Conservation (phyloP, 768 basidiomycete species). For the Sporobolomyces pararoseus region DNA sequence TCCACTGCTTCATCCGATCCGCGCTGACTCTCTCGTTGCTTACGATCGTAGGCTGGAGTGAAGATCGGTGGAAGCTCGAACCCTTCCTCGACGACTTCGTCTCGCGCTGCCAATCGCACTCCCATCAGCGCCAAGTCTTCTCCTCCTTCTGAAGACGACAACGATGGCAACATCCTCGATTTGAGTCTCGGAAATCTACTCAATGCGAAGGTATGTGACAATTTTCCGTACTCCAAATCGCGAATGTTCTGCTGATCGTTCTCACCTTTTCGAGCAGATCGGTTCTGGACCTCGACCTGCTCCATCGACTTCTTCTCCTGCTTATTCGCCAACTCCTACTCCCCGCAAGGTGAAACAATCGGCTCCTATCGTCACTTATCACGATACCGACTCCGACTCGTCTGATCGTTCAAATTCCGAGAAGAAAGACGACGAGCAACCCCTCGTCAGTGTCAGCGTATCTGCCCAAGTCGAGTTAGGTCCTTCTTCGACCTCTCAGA, state of each 20-base stretch:
- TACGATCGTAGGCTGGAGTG: constrained; percentile 4
- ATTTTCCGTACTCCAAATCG: neutral
- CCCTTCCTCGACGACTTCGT: constrained; percentile 2
- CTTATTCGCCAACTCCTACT: neutral
- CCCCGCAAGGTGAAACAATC: constrained; percentile 9
- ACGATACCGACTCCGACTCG: neutral
- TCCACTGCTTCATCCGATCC: neutral
- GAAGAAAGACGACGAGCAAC: neutral
- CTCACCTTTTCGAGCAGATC: neutral
- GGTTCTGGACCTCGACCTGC: constrained; percentile 2
- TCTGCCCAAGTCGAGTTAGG: neutral
- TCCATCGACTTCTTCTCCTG: neutral
- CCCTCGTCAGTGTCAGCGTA: neutral
- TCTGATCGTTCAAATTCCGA: neutral
- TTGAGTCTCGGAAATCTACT: constrained; percentile 12
- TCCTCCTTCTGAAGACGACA: neutral
- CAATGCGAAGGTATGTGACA: constrained; percentile 11
- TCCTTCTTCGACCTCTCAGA: neutral
- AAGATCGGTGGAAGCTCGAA: neutral
- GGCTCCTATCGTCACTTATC: constrained; percentile 7
- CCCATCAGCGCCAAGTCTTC: constrained; percentile 2
- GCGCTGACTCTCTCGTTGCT: neutral
- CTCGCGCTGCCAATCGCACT: neutral
- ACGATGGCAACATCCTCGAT: constrained; percentile 19
- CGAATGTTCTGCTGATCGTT: neutral